Evolutionary conservation across 202 grass and related monocot genomes (phyloP), one percentile per base, ranked within the genome.

Genomic region (Hordeum pubiflorum): DNA sequence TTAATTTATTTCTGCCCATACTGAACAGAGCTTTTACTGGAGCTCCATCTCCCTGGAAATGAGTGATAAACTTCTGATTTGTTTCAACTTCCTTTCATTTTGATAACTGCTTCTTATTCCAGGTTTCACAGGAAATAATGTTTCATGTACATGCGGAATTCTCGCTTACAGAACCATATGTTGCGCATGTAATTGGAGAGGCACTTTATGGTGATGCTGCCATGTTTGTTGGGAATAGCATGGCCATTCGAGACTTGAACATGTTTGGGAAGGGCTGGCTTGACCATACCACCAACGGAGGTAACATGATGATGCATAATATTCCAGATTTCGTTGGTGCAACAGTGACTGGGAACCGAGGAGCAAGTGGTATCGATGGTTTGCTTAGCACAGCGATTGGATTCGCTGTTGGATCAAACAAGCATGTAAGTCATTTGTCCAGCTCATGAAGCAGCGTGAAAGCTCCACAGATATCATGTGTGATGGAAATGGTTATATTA

Each of bases 301-400:
- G 64, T 62, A 62, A 84, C 69, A 6, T 72, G 56, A 52, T 77
- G 31, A 82, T 32, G 31, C 63, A 87, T 72, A 81, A 78, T 68
- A 73, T 57, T 67, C 80, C 73, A 10, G 77, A 74, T n/a, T 94
- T 97, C 62, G 20, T 87, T 90, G 88, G 90, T 57, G 75, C 89
- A 55, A 55, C 23, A 70, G 86, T 94, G 54, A 88, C 79, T 83
- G 94, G 92, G 71, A 97, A 97, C 74, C 92, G 92, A 72, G 94
- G 94, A 70, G 94, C 94, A 88, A 94, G 94, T 94, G 94, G 94
- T 79, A 97, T 97, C 74, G 94, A 97, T 92, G 94, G 94, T 80
- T 89, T 97, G 84, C 86, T 97, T 66, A 97, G 94, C 46, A 94
- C 91, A 59, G 92, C 94, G 82, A 82, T 93, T 55, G 94, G 94